Conservation (phyloP, 129 eudicot genomes). For the Flaveria robusta region DNA sequence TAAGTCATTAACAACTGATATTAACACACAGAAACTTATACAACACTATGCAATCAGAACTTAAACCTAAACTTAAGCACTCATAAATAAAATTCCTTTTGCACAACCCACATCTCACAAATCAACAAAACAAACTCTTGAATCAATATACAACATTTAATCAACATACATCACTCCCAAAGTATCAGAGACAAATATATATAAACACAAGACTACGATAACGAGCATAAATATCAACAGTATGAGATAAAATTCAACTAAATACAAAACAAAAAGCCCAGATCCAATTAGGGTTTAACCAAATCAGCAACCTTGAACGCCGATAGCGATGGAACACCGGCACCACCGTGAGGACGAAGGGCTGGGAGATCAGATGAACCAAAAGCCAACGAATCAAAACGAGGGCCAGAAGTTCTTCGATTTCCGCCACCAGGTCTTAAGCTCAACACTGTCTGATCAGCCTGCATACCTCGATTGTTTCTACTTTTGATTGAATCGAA, state of each 20-base stretch:
- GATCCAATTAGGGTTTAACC: constrained; percentile 38
- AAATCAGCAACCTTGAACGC: constrained; percentile 61
- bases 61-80: background rate
- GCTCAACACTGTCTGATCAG: constrained; percentile 85
- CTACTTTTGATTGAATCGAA: constrained; percentile 13
- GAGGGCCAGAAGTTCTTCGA: constrained; percentile 62
- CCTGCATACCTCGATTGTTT: constrained; percentile 73
- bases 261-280: constrained; percentile 28
- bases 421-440: constrained; percentile 97
- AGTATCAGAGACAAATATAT: background rate
- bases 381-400: constrained; percentile 46
- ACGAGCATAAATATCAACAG: too few species aligned
- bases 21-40: background rate
- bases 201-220: background rate
- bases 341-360: constrained; percentile 77
- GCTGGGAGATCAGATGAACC: constrained; percentile 64
- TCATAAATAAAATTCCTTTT: constrained; percentile 12
- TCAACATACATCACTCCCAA: background rate
- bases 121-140: constrained; percentile 3
- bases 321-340: constrained; percentile 43
- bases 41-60: background rate
- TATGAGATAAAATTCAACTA: background rate
- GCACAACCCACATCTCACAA: background rate
- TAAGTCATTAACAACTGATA: background rate
- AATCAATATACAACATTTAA: background rate